Conservation (phyloP, 2,329 filamentous ascomycete species). For the Fusarium redolens region DNA sequence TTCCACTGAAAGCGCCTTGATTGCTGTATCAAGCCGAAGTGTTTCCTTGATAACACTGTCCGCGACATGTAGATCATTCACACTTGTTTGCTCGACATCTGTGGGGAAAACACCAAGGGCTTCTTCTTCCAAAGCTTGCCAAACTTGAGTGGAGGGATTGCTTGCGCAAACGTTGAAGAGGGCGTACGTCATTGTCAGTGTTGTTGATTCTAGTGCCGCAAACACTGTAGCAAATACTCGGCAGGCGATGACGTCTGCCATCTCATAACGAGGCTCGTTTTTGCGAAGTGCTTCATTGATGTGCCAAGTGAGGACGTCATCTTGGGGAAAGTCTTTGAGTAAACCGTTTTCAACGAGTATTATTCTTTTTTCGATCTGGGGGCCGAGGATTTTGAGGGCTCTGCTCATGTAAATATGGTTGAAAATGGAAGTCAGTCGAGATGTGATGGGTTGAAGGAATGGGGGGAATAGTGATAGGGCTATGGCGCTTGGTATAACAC, state of each 20-base stretch:
- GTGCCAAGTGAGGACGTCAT: background rate
- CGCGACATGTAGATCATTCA: background rate
- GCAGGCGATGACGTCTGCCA: background rate
- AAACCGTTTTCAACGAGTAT: background rate
- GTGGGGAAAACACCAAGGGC: accelerated
- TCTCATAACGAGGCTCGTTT: background rate
- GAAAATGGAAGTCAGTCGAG: background rate
- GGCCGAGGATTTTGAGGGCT: background rate
- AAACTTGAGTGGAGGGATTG: accelerated
- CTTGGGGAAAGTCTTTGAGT: accelerated
- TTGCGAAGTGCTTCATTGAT: constrained; percentile 1
- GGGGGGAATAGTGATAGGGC: background rate
- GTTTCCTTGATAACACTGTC: constrained; percentile 7
- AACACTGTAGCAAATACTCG: background rate
- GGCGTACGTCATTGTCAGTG: background rate
- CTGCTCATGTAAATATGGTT: background rate
- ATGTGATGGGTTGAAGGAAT: background rate
- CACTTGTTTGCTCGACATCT: background rate
- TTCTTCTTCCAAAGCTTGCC: background rate
- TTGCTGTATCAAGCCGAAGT: background rate
- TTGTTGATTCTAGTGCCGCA: background rate
- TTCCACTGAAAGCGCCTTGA: background rate
- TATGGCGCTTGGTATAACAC: background rate
- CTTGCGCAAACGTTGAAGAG: background rate
- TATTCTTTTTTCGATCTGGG: background rate